Evolutionary conservation across 176 grass and related monocot genomes (phyloP).

Genomic region (Neostapfia colusana): DNA sequence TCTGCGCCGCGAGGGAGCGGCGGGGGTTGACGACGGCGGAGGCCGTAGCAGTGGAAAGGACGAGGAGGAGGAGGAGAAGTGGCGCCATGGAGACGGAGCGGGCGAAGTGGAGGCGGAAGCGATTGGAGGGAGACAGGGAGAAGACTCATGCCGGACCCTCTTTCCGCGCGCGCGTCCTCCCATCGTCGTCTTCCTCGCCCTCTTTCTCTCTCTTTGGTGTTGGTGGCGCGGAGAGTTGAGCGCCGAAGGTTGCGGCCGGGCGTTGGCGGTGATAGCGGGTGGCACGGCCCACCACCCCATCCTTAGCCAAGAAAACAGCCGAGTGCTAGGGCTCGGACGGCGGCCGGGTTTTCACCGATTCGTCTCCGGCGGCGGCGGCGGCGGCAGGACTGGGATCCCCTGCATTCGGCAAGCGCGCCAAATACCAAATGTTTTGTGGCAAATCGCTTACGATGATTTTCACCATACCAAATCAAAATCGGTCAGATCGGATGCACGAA

Average conservation of each 20-base stretch:
- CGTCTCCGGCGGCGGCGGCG: too few species aligned
- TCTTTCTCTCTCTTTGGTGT: not conserved
- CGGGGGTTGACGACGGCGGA: not conserved
- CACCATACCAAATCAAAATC: too few species aligned
- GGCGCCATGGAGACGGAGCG: conserved; percentile 26
- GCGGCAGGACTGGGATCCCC: too few species aligned
- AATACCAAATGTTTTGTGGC: too few species aligned
- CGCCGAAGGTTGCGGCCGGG: conserved; percentile 12
- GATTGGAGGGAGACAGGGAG: conserved; percentile 27
- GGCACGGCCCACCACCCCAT: too few species aligned
- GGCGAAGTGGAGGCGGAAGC: not conserved
- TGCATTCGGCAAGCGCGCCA: too few species aligned
- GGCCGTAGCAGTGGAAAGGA: not conserved
- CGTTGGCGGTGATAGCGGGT: not conserved
- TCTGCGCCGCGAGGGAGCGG: conserved; percentile 13
- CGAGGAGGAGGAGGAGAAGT: not conserved
- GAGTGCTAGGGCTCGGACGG: too few species aligned
- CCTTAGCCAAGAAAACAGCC: too few species aligned
- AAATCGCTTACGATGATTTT: too few species aligned
- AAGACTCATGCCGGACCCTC: conserved; percentile 35
- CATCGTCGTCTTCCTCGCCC: conserved; percentile 16
- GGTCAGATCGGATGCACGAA: too few species aligned
- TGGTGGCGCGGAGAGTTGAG: conserved; percentile 22
- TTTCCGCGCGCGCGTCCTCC: conserved; percentile 2
- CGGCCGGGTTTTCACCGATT: too few species aligned